A percentile compares a stretch with the other conserved stretches of the same genome.
Evolutionary conservation across 1,284 basidiomycete genomes (phyloP).

Genomic region (Malassezia dermatis): DNA sequence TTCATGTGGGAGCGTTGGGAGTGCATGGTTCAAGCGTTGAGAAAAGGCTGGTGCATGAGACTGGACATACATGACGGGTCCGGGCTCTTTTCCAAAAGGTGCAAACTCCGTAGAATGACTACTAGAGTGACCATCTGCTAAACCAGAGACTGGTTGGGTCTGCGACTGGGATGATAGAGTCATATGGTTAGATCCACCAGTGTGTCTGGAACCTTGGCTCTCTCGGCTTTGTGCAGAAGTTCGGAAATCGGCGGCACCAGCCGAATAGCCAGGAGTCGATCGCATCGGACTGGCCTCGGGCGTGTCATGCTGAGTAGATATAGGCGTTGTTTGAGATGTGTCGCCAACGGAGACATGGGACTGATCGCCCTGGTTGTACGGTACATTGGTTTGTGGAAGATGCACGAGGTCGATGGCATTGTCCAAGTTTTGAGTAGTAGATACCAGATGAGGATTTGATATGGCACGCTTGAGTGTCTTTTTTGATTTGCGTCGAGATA

Average conservation of each 20-base stretch:
- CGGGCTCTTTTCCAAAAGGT: not conserved
- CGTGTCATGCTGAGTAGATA: not conserved
- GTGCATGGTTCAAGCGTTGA: not conserved
- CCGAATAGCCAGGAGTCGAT: not conserved
- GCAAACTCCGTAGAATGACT: not conserved
- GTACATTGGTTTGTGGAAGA: conserved; percentile 2
- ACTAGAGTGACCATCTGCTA: not conserved
- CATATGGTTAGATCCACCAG: not conserved
- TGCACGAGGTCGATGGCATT: conserved; percentile 14
- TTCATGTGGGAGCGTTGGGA: not conserved
- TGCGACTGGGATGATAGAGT: not conserved
- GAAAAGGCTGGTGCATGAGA: not conserved
- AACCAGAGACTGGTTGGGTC: not conserved
- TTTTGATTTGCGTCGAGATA: conserved; percentile 9
- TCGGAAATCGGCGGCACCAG: not conserved
- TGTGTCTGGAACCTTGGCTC: not conserved
- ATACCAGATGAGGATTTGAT: conserved; percentile 14
- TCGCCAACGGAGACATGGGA: not conserved
- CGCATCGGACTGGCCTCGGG: not conserved
- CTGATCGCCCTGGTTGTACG: not conserved
- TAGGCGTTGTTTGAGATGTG: not conserved
- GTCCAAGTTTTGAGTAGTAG: conserved; percentile 16
- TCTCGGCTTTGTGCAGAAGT: not conserved
- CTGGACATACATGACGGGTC: not conserved
- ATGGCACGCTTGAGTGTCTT: conserved; percentile 12